These are phyloP conservation scores for Panaeolus papilionaceus DNA, from an alignment of 768 basidiomycete species.

Conservation along the genomic window DNA sequence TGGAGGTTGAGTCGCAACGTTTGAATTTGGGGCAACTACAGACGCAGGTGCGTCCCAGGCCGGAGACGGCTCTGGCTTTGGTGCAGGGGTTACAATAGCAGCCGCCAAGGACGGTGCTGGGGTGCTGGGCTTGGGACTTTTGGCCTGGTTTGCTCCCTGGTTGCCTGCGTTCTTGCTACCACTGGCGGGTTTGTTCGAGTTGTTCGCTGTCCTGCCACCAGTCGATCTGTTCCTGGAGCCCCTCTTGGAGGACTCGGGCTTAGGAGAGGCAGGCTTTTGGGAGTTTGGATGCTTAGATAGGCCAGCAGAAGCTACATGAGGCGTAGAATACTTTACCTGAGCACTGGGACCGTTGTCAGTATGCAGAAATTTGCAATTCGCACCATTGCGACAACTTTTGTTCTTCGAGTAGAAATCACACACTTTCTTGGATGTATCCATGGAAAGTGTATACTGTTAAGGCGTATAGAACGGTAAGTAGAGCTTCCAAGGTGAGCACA, in stretches of 20 bases:
- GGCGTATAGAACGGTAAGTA: constrained; percentile 24
- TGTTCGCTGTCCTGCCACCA: neutral
- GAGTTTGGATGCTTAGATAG: neutral
- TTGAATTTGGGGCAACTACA: neutral
- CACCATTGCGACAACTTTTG: constrained; percentile 18
- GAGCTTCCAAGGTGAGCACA: constrained; percentile 29
- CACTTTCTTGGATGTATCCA: neutral
- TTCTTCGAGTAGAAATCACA: constrained; percentile 26
- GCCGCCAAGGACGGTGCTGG: neutral
- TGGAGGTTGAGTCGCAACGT: neutral
- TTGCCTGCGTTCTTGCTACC: constrained; percentile 3
- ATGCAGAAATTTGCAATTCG: constrained; percentile 6
- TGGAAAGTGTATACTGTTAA: neutral
- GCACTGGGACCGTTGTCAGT: neutral
- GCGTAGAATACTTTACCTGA: neutral
- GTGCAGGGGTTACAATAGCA: neutral
- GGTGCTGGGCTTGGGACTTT: neutral
- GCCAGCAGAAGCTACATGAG: neutral
- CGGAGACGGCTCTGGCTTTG: constrained; percentile 1
- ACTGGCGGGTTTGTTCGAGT: neutral
- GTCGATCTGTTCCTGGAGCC: neutral
- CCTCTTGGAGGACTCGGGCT: neutral
- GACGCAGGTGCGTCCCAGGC: neutral
- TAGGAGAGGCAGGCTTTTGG: neutral
- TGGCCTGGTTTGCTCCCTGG: neutral